Conservation (phyloP, 2,329 filamentous ascomycete genomes). For the Beauveria sp. region DNA sequence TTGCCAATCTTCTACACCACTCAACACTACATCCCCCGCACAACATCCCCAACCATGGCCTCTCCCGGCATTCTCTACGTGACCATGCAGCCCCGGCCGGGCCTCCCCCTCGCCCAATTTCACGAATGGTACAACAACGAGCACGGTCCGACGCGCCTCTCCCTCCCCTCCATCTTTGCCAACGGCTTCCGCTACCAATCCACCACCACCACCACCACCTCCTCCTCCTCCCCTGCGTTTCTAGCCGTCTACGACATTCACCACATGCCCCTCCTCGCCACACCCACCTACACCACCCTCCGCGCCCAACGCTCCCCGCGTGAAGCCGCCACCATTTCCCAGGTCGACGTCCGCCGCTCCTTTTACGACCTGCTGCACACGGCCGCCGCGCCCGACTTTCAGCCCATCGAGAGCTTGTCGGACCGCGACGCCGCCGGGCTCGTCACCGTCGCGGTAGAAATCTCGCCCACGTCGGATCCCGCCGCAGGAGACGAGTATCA, state of each 20-base stretch:
- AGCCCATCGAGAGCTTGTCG: constrained; percentile 50
- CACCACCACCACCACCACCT: neutral
- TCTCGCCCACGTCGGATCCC: constrained; percentile 45
- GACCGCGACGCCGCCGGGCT: constrained; percentile 52
- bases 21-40: neutral
- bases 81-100: constrained; percentile 71
- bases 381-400: constrained; percentile 47
- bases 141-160: constrained; percentile 74
- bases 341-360: constrained; percentile 58
- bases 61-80: constrained; percentile 71
- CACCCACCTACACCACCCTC: constrained; percentile 60
- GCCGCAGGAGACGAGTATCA: constrained; percentile 45
- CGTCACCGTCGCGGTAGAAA: constrained; percentile 54
- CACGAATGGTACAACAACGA: constrained; percentile 95
- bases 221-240: constrained; percentile 58
- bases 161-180: constrained; percentile 62
- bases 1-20: neutral
- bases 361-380: constrained; percentile 62
- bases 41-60: neutral
- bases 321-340: constrained; percentile 46
- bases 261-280: constrained; percentile 62
- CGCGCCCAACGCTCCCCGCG: constrained; percentile 48
- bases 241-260: constrained; percentile 78
- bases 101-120: constrained; percentile 61
- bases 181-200: constrained; percentile 71